phyloP scores from a whole-genome alignment of 164 flowering plant genomes.

The Annona squamosa region DNA sequence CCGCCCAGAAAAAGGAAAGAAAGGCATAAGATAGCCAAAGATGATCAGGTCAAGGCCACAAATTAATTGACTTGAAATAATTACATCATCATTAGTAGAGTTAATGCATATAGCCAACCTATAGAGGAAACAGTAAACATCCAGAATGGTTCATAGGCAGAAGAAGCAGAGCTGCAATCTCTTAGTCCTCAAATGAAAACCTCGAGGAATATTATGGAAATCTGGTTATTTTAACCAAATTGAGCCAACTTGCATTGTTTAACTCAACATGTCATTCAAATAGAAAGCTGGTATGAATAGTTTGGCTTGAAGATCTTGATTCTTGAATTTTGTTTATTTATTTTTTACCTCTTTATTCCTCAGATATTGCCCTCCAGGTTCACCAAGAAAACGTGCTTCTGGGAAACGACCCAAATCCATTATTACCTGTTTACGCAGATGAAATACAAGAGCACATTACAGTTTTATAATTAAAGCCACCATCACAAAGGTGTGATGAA shows the following conservation, averaged over 20 bases:
- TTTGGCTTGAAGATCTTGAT: background rate
- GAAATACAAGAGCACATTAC: background rate
- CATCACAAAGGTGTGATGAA: constrained; percentile 7
- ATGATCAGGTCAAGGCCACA: no score
- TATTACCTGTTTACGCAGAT: constrained; percentile 34
- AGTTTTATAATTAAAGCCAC: background rate
- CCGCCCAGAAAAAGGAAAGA: no score
- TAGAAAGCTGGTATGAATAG: no score
- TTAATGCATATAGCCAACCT: no score
- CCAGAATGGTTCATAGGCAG: no score
- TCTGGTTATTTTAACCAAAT: background rate
- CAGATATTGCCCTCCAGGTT: constrained; percentile 41
- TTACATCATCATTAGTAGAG: no score
- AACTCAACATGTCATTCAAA: background rate
- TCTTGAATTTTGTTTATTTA: background rate
- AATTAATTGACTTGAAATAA: no score
- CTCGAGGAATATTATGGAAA: background rate
- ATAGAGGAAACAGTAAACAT: no score
- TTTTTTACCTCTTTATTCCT: constrained; percentile 45
- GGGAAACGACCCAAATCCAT: constrained; percentile 64
- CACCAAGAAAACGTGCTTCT: constrained; percentile 59
- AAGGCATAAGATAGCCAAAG: no score
- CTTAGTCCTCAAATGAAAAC: background rate
- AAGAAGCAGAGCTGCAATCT: background rate
- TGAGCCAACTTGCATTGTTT: background rate